Conservation (phyloP, 1,139 yeast species). For the Suhomyces bolitotheri region DNA sequence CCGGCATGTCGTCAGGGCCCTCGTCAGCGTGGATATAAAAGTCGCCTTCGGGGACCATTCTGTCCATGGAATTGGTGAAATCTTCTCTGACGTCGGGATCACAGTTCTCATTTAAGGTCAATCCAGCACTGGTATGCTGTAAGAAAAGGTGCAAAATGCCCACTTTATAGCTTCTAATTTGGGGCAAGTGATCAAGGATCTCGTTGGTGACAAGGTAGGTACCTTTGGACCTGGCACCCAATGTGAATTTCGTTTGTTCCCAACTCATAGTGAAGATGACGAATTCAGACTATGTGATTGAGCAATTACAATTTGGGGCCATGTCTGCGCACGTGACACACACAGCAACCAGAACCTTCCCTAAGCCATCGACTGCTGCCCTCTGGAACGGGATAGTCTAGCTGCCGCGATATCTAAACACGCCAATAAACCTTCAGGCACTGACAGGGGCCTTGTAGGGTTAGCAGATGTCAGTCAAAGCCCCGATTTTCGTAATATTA, state of each 20-base stretch:
- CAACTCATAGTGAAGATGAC: conserved; percentile 31
- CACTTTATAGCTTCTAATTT: conserved; percentile 56
- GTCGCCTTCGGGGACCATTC: conserved; percentile 71
- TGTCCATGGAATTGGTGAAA: conserved; percentile 61
- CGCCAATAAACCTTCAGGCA: too few relatives aligned
- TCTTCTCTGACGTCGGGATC: conserved; percentile 77
- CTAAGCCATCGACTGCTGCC: too few relatives aligned
- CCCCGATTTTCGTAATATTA: too few relatives aligned
- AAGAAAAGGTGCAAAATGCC: conserved; percentile 68
- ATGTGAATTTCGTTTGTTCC: conserved; percentile 58
- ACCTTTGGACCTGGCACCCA: conserved; percentile 63
- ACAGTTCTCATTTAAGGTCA: conserved; percentile 76
- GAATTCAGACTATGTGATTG: neutral
- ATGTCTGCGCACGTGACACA: conserved; percentile 2
- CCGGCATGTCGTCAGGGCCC: conserved; percentile 84
- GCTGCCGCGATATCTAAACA: too few relatives aligned
- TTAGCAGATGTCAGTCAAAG: too few relatives aligned
- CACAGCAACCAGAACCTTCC: too few relatives aligned
- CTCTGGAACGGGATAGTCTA: too few relatives aligned
- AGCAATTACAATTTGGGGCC: neutral
- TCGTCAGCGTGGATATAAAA: conserved; percentile 68
- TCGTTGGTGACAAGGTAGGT: conserved; percentile 73
- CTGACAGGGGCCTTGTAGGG: too few relatives aligned
- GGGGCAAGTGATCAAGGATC: conserved; percentile 55
- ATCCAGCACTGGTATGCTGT: conserved; percentile 78